Conservation (phyloP, 2,329 filamentous ascomycete species). For the Trichocomaceae sp. region DNA sequence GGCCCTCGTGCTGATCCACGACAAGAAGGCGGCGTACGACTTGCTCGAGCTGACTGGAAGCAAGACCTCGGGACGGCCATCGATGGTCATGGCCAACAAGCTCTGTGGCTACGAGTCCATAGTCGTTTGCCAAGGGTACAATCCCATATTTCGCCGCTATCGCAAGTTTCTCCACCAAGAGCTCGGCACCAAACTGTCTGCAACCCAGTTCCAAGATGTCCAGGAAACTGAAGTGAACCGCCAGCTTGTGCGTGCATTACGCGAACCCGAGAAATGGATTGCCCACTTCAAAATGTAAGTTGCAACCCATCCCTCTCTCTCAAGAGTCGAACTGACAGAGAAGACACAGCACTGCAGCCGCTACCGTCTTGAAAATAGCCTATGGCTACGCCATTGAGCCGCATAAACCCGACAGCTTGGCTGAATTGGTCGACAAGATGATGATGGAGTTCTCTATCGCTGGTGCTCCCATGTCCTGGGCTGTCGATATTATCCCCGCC, state of each 20-base stretch:
- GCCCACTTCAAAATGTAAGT: slow-evolving; percentile 38
- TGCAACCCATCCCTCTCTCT: not conserved
- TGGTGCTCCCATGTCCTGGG: slow-evolving; percentile 37
- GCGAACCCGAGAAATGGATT: slow-evolving; percentile 32
- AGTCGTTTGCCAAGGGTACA: slow-evolving; percentile 30
- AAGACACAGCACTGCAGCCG: slow-evolving; percentile 6
- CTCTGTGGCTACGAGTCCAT: slow-evolving; percentile 39
- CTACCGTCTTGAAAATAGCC: slow-evolving; percentile 35
- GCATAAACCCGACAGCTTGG: slow-evolving; percentile 33
- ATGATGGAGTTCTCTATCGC: slow-evolving; percentile 40
- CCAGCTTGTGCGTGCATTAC: slow-evolving; percentile 39
- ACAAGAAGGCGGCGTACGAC: slow-evolving; percentile 24
- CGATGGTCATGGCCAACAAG: slow-evolving; percentile 26
- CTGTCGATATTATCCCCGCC: slow-evolving; percentile 41
- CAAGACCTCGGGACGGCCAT: slow-evolving; percentile 25
- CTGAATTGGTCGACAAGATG: slow-evolving; percentile 35
- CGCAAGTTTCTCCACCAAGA: slow-evolving; percentile 41
- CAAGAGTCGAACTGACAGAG: not conserved
- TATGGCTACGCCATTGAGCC: slow-evolving; percentile 34
- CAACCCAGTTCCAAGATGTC: slow-evolving; percentile 34
- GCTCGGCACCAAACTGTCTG: slow-evolving; percentile 38
- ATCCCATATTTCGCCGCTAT: slow-evolving; percentile 32
- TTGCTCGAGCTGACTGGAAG: slow-evolving; percentile 28
- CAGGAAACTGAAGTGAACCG: slow-evolving; percentile 42
- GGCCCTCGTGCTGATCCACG: slow-evolving; percentile 33